Percentiles rank a stretch among this genome's conserved stretches.
Evolutionary conservation across 139 green algal species (phyloP).

Genomic region (Nannochloris sp.): DNA sequence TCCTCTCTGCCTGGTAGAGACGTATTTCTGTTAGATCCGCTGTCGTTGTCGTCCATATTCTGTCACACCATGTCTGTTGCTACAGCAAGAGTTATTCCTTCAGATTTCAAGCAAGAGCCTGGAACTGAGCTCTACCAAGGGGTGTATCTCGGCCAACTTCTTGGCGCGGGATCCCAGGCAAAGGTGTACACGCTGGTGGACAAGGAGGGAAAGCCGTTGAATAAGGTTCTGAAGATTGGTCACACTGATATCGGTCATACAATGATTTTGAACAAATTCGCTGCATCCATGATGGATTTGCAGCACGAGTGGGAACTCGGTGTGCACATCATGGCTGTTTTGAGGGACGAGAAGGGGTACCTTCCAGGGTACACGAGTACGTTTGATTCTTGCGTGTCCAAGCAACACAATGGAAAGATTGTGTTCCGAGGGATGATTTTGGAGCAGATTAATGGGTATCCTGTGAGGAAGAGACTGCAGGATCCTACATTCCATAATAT

Average conservation of each 20-base stretch:
- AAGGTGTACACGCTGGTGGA: slow-evolving; percentile 12
- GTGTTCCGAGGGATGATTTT: slow-evolving; percentile 21
- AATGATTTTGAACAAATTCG: slow-evolving; percentile 9
- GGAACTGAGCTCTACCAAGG: neutral
- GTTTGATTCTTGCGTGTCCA: slow-evolving; percentile 7
- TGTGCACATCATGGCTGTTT: slow-evolving; percentile 11
- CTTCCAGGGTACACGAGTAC: slow-evolving; percentile 20
- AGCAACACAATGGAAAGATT: neutral
- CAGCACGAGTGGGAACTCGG: slow-evolving; percentile 20
- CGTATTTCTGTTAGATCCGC: too few relatives aligned
- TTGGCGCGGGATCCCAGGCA: slow-evolving; percentile 18
- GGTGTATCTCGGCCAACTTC: slow-evolving; percentile 1
- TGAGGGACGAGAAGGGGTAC: slow-evolving; percentile 7
- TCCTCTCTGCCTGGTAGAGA: too few relatives aligned
- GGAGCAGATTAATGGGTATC: slow-evolving; percentile 23
- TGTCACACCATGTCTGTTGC: neutral
- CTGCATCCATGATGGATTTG: neutral
- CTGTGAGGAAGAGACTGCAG: slow-evolving; percentile 16
- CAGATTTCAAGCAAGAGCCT: neutral
- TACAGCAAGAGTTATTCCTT: neutral
- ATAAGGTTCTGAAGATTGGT: slow-evolving; percentile 26
- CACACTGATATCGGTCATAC: slow-evolving; percentile 13
- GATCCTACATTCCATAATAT: slow-evolving; percentile 31
- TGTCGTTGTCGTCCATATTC: too few relatives aligned
- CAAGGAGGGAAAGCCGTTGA: slow-evolving; percentile 16